Evolutionary conservation across 1,139 yeast genomes (phyloP), one percentile per base, ranked within the genome.

Genomic region (Yamadazyma triangularis): DNA sequence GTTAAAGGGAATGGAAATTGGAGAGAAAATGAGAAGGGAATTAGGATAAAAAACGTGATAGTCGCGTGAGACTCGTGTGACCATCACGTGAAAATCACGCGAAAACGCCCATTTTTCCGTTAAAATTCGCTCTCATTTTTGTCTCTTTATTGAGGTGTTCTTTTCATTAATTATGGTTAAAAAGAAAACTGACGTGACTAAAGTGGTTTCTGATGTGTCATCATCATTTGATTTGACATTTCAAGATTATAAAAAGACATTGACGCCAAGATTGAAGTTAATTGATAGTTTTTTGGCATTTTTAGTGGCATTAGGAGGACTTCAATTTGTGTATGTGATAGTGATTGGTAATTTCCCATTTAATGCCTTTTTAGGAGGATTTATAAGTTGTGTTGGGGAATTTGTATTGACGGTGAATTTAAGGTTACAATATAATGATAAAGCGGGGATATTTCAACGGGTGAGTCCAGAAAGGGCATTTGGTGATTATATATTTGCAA

Each of bases 331-430:
- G 4, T 88, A 88, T 54, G 86, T 85, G 39, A 43, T 82, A 24
- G 41, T 88, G 11, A 77, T 88, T 32, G 95, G 97, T 19, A 86
- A 78, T 47, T 93, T 82, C 70, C 99, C 99, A 13, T 91, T 93
- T 72, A 91, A 91, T 60, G 97, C 96, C 20, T 91, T 91, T 53
- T 70, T 91, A 38, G 93, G 95, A 16, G 98, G 98, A 1, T 91
- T 91, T 53, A 76, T 84, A 36, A 69, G 88, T 24, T 86, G 97
- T 37, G 96, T 91, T 35, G 97, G 95, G 11, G 98, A 93, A 58
- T 91, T 93, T 54, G 97, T 91, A 23, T 72, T 91, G 41, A 75
- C 94, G 11, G 83, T 82, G 30, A 73, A 82, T 40, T 70, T 91
- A 50, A 71, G 98, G 48, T 70, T 89, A 50, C 96, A 89, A 54